Evolutionary conservation across 2,329 filamentous ascomycete genomes (phyloP).

Genomic region (Colletotrichum costaricense): DNA sequence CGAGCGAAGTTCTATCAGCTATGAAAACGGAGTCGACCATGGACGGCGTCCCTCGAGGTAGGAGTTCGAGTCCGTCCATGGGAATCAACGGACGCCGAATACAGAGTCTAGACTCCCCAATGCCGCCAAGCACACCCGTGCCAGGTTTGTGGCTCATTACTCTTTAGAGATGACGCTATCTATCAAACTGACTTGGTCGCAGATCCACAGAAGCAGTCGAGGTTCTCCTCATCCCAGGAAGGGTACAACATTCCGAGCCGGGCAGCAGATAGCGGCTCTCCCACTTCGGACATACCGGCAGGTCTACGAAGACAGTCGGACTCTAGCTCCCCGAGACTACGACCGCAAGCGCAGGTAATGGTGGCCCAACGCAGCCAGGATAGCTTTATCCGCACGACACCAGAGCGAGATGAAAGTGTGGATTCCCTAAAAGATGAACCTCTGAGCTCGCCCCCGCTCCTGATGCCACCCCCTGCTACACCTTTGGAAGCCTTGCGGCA

Average conservation of each 20-base stretch:
- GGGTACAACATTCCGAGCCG: conserved; percentile 41
- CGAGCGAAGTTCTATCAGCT: conserved; percentile 83
- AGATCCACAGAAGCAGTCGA: conserved; percentile 48
- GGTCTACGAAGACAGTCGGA: conserved; percentile 46
- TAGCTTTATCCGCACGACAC: conserved; percentile 44
- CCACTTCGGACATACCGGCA: conserved; percentile 43
- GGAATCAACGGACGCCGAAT: conserved; percentile 59
- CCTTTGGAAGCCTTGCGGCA: conserved; percentile 47
- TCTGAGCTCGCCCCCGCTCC: conserved; percentile 51
- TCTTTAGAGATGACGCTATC: conserved; percentile 10
- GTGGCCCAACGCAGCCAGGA: conserved; percentile 55
- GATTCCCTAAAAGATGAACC: conserved; percentile 37
- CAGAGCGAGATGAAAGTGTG: conserved; percentile 36
- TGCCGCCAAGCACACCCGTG: conserved; percentile 60
- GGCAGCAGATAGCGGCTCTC: conserved; percentile 40
- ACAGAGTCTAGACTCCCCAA: conserved; percentile 67
- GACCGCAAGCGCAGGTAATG: conserved; percentile 45
- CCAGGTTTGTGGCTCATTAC: conserved; percentile 48
- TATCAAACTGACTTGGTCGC: conserved; percentile 31
- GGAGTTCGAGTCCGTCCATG: conserved; percentile 48
- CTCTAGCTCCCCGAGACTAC: conserved; percentile 41
- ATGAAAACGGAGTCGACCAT: conserved; percentile 75
- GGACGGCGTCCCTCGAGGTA: conserved; percentile 52
- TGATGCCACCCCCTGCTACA: conserved; percentile 61
- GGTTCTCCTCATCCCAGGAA: conserved; percentile 42